Evolutionary conservation across 768 basidiomycete genomes (phyloP).

Genomic region (Xerocomus brunneocitrinus): DNA sequence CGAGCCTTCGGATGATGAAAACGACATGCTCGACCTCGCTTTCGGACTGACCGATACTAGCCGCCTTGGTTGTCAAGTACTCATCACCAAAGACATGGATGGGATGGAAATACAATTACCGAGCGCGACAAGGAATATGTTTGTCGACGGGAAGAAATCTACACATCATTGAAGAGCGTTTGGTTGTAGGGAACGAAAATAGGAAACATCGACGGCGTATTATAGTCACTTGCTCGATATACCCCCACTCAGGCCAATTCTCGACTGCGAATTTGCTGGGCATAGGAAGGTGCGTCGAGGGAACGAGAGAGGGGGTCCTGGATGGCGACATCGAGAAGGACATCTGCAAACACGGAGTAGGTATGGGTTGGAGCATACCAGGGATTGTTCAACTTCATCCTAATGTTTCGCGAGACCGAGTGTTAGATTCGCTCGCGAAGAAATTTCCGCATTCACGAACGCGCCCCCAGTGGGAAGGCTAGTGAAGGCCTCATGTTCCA

Average conservation of each 20-base stretch:
- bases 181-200: background rate
- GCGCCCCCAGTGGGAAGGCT: no score
- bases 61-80: conserved; percentile 71
- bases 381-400: background rate
- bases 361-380: background rate
- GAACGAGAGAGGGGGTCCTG: background rate
- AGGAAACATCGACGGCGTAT: background rate
- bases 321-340: background rate
- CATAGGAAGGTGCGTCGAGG: background rate
- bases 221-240: conserved; percentile 13
- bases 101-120: conserved; percentile 84
- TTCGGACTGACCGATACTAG: conserved; percentile 96
- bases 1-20: conserved; percentile 97
- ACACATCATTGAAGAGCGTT: conserved; percentile 38
- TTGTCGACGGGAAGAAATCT: conserved; percentile 75
- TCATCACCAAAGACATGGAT: conserved; percentile 76
- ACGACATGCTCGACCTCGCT: conserved; percentile 97
- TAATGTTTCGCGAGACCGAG: no score
- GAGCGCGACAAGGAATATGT: conserved; percentile 94
- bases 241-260: conserved; percentile 9
- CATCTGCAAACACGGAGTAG: no score
- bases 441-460: background rate
- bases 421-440: background rate
- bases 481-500: no score
- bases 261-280: background rate